Conservation (phyloP, 306 rosid genomes). For the Astragalus glycyphyllos region DNA sequence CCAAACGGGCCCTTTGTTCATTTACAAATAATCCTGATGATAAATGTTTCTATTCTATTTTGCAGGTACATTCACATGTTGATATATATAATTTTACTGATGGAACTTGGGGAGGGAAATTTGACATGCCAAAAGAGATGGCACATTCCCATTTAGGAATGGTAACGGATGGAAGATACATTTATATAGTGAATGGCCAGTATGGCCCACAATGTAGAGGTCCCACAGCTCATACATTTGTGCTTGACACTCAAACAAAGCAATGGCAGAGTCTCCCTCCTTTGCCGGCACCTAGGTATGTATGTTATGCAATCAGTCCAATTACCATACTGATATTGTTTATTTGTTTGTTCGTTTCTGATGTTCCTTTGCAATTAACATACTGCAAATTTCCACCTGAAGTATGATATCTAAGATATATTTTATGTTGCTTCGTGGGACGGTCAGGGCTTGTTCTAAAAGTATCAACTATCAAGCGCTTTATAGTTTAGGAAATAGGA, state of each 20-base stretch:
- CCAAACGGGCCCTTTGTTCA: too few species aligned
- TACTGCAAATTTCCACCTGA: slow-evolving; percentile 21
- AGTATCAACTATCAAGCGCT: background rate
- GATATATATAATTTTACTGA: slow-evolving; percentile 78
- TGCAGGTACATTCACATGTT: slow-evolving; percentile 91
- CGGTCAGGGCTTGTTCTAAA: background rate
- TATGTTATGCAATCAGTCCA: slow-evolving; percentile 1
- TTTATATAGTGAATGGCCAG: slow-evolving; percentile 83
- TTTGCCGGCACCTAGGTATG: slow-evolving; percentile 82
- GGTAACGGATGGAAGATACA: slow-evolving; percentile 84
- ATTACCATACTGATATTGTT: background rate
- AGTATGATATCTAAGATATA: background rate
- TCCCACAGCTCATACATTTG: slow-evolving; percentile 79
- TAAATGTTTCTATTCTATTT: background rate
- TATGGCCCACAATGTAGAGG: slow-evolving; percentile 96
- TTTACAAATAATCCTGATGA: background rate
- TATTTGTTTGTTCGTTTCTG: background rate
- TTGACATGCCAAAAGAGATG: slow-evolving; percentile 98
- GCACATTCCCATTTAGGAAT: slow-evolving; percentile 95
- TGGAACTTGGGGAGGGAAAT: slow-evolving; percentile 74
- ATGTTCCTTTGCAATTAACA: slow-evolving; percentile 13
- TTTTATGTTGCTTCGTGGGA: slow-evolving; percentile 6
- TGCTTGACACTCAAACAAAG: slow-evolving; percentile 77
- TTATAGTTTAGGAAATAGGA: slow-evolving; percentile 15
- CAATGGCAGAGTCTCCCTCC: slow-evolving; percentile 78